Conservation (phyloP, 78 protist species). For the slime mould (Dictyostelium discoideum) region dicty_2.7 NC_007088.5:6650001-6650500, state of each 20-base stretch:
- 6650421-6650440: neutral
- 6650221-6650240: constrained; percentile 55
- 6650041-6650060: constrained; percentile 35
- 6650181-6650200: neutral
- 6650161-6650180: neutral
- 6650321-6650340: constrained; percentile 49
- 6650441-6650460: neutral
- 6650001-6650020: neutral
- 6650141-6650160: neutral
- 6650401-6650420: constrained; percentile 12
- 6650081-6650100: constrained; percentile 57
- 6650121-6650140: neutral
- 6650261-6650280: constrained; percentile 59
- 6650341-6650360: neutral
- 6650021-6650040: neutral
- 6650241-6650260: constrained; percentile 55
- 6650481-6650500: neutral
- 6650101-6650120: constrained; percentile 41
- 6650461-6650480: too few relatives aligned
- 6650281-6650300: constrained; percentile 69
- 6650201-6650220: neutral
- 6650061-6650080: constrained; percentile 21
- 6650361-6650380: neutral
- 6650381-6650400: neutral
- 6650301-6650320: constrained; percentile 20